Evolutionary conservation across 2,329 filamentous ascomycete genomes (phyloP).

Genomic region (Didymella exigua): DNA sequence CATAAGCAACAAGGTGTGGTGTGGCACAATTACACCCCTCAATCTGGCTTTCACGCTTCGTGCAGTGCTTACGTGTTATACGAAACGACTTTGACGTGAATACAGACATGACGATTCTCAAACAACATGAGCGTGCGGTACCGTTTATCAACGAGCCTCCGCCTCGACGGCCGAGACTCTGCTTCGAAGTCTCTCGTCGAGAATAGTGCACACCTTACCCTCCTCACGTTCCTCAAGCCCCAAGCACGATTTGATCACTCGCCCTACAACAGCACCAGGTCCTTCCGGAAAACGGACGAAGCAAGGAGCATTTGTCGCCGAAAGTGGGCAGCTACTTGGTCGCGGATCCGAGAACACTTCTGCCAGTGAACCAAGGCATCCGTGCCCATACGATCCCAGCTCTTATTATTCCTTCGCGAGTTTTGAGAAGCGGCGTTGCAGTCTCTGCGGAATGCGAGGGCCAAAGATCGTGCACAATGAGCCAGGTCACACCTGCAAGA

Average conservation of each 20-base stretch:
- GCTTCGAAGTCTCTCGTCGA: constrained; percentile 24
- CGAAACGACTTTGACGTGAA: not conserved
- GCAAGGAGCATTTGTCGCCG: not conserved
- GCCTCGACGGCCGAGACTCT: constrained; percentile 19
- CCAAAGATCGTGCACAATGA: constrained; percentile 6
- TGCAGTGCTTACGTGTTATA: not conserved
- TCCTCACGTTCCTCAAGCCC: constrained; percentile 9
- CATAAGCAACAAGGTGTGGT: not conserved
- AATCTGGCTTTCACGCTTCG: not conserved
- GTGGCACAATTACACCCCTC: not conserved
- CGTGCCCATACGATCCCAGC: constrained; percentile 27
- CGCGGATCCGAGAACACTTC: not conserved
- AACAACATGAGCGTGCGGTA: not conserved
- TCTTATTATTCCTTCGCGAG: constrained; percentile 26
- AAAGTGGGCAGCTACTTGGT: not conserved
- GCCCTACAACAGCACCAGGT: constrained; percentile 8
- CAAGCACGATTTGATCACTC: not conserved
- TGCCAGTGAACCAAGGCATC: not conserved
- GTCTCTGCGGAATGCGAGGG: constrained; percentile 24
- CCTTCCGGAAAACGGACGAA: not conserved
- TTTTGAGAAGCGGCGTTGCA: constrained; percentile 23
- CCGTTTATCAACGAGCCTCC: not conserved
- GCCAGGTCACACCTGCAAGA: constrained; percentile 23
- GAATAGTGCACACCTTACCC: constrained; percentile 15
- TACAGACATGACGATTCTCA: not conserved